These are phyloP conservation scores for Micractinium conductrix DNA, from an alignment of 139 green algal species.

Conservation along the genomic window DNA sequence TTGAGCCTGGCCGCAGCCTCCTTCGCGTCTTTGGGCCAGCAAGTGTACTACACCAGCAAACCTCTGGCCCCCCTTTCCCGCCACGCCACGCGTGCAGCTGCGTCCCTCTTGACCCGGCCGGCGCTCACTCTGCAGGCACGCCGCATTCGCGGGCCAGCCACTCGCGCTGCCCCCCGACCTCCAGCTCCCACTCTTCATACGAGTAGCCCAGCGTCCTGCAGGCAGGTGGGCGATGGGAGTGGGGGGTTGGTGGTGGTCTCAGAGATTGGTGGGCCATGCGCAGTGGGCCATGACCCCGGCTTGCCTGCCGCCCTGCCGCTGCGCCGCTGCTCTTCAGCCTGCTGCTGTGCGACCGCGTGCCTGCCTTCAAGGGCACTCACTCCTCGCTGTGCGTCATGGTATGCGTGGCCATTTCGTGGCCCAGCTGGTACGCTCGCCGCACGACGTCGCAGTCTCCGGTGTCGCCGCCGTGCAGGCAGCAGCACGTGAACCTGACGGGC, in stretches of 20 bases:
- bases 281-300: too few relatives aligned
- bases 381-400: background rate
- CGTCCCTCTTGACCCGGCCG: too few relatives aligned
- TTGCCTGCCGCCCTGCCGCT: too few relatives aligned
- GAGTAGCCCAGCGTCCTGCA: background rate
- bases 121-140: background rate
- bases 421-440: constrained; percentile 1
- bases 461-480: constrained; percentile 4
- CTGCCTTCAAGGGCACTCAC: background rate
- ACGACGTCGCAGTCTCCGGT: constrained; percentile 5
- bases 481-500: background rate
- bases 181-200: background rate
- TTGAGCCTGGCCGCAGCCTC: too few relatives aligned
- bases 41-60: too few relatives aligned
- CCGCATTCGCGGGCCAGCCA: constrained; percentile 3
- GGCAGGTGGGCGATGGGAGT: background rate
- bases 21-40: too few relatives aligned
- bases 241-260: too few relatives aligned
- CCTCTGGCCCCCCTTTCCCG: too few relatives aligned
- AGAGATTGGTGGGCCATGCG: too few relatives aligned
- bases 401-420: background rate
- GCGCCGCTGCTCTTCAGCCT: too few relatives aligned
- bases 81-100: too few relatives aligned
- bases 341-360: too few relatives aligned
- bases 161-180: constrained; percentile 6